phyloP scores from a whole-genome alignment of 441 rosid species.

The Eruca vesicaria region DNA sequence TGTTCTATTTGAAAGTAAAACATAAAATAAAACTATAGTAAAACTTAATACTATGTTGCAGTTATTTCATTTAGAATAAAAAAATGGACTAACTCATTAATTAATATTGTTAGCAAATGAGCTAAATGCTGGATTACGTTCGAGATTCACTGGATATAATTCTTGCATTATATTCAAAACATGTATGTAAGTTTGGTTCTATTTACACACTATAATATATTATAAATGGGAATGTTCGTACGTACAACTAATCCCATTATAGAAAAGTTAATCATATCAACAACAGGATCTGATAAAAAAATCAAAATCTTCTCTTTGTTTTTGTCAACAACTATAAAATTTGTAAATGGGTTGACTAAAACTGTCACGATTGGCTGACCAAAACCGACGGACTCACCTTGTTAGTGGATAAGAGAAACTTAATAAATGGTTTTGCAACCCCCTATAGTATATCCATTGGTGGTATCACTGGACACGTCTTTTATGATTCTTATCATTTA shows the following conservation, averaged over 20 bases:
- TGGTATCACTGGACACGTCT: slow-evolving; percentile 22
- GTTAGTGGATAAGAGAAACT: too few relatives aligned
- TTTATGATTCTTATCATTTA: neutral
- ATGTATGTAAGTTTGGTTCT: neutral
- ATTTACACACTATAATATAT: neutral
- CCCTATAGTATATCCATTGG: slow-evolving; percentile 24
- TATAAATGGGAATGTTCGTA: neutral
- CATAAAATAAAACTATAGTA: too few relatives aligned
- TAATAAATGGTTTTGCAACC: slow-evolving; percentile 14
- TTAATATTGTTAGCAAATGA: neutral
- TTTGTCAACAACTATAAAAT: neutral
- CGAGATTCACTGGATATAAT: neutral
- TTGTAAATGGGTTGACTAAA: slow-evolving; percentile 9
- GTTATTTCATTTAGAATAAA: too few relatives aligned
- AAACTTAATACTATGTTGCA: too few relatives aligned
- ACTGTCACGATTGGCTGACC: neutral
- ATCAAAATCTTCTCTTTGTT: neutral
- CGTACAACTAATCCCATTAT: slow-evolving; percentile 6
- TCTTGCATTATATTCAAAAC: neutral
- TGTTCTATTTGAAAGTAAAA: too few relatives aligned
- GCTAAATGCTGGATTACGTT: neutral
- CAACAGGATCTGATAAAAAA: neutral
- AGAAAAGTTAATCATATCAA: neutral
- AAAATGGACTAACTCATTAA: too few relatives aligned
- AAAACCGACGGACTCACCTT: slow-evolving; percentile 10